A percentile compares a stretch with the other conserved stretches of the same genome.
Conservation (phyloP, 2,329 filamentous ascomycete genomes). For the Magnaporthiopsis rhizophila region DNA sequence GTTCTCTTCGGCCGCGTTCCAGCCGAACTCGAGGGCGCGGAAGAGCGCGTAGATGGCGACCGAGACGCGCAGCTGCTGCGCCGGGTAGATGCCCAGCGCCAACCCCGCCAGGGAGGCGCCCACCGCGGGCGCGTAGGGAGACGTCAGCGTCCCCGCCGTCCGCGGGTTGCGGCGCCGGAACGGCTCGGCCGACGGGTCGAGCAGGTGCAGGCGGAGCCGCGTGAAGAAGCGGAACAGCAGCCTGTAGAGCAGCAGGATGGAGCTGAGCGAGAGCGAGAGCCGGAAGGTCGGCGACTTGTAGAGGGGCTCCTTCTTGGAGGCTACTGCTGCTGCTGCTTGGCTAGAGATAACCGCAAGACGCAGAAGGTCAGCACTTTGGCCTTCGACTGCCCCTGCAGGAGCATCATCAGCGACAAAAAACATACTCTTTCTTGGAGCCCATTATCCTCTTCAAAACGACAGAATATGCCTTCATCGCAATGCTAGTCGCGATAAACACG, state of each 20-base stretch:
- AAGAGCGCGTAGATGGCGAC: constrained; percentile 77
- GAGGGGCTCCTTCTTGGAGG: constrained; percentile 39
- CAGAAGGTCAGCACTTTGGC: no score
- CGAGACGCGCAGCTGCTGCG: constrained; percentile 60
- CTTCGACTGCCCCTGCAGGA: no score
- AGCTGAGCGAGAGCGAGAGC: constrained; percentile 73
- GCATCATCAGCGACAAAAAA: constrained; percentile 8
- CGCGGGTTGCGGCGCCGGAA: constrained; percentile 79
- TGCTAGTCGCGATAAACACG: constrained; percentile 57
- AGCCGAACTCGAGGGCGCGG: constrained; percentile 75
- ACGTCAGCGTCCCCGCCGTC: constrained; percentile 68
- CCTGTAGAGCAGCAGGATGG: constrained; percentile 76
- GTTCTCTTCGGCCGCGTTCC: constrained; percentile 73
- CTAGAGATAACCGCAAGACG: background rate
- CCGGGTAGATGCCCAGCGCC: constrained; percentile 67
- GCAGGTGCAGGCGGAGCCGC: constrained; percentile 67
- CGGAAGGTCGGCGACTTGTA: constrained; percentile 64
- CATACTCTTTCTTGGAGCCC: constrained; percentile 36
- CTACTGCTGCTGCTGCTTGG: constrained; percentile 13
- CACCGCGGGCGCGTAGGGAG: constrained; percentile 76
- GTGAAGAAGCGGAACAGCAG: constrained; percentile 85
- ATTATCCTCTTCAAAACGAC: constrained; percentile 40
- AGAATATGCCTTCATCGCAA: constrained; percentile 56
- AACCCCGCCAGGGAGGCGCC: constrained; percentile 83
- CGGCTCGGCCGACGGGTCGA: constrained; percentile 69